A percentile compares a stretch with the other conserved stretches of the same genome.
Evolutionary conservation across 192 early-diverging fungal genomes (phyloP).

Genomic region (Linnemannia exigua): DNA sequence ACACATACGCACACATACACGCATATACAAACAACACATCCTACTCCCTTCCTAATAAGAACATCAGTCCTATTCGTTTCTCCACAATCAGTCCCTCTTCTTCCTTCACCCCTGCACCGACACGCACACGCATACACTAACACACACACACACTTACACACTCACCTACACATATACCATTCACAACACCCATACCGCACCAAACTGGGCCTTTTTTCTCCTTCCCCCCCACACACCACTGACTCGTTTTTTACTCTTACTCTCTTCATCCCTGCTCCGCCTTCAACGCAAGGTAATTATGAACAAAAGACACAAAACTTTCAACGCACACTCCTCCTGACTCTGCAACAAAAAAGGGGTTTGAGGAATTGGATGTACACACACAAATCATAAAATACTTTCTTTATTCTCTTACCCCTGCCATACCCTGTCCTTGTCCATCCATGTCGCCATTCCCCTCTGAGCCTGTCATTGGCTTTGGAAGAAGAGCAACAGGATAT

Average conservation of each 20-base stretch:
- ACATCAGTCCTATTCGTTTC: no score
- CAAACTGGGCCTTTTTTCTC: background rate
- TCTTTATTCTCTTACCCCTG: background rate
- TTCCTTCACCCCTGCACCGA: background rate
- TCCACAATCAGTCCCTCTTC: no score
- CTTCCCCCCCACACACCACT: background rate
- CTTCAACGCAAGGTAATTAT: background rate
- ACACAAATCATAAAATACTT: background rate
- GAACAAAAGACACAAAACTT: background rate
- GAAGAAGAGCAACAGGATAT: background rate
- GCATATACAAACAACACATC: background rate
- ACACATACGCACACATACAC: background rate
- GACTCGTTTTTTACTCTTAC: background rate
- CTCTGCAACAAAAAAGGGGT: background rate
- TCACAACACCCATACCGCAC: background rate
- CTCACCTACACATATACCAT: background rate
- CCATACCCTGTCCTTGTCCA: background rate
- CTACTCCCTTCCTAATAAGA: no score
- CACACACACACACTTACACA: background rate
- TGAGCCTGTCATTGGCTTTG: background rate
- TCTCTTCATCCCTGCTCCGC: background rate
- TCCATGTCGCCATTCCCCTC: background rate
- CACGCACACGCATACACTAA: background rate
- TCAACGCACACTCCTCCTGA: background rate
- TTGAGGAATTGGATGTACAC: background rate